Base-by-base conservation (phyloP, 2,329 filamentous ascomycete genomes). In the Aspergillus texensis region DNA sequence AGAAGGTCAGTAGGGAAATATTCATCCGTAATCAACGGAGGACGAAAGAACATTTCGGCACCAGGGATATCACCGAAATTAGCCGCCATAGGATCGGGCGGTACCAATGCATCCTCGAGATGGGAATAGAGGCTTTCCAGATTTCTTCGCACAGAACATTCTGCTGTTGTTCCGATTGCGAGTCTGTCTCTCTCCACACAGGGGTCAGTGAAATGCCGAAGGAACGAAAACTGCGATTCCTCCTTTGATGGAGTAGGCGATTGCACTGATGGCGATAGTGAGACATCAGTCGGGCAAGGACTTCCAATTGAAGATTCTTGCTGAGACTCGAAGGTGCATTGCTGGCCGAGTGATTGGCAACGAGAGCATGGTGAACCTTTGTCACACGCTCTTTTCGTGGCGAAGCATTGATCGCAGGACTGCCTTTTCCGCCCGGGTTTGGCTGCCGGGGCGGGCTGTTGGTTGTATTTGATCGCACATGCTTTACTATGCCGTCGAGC, bases 161-260 rank as follows among this genome's bases (percentile, higher is more conserved):
- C 72, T n/a, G 72, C 73, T 11, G 73, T 75, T 14, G 74, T 72
- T 24, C 70, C 70, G 26, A 75, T 75, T 4, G 72, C 73, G 34
- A 75, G 67, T 34, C 69, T 68, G 43, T 75, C 73, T 21, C 65
- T 68, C 21, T 74, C 66, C 8, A 72, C 64, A 14, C 59, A 64
- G 6, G 73, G 73, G 54, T 70, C 71, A n/a, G 72, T 71, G 43
- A 75, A 74, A 48, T 71, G 72, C 0, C 64, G 65, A 21, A 75
- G 66, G 10, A 75, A 75, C n/a, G 67, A 71, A 24, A 74, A 75
- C 8, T 66, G 71, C 57, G 63, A 36, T 52, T 59, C 2, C 26
- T 57, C 45, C 36, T 62, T 65, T 6, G 60, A 12, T 14, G 26
- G 6, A 4, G 3, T 21, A 5, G 52, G 39, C 11, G 63, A 21